A percentile compares a stretch with the other conserved stretches of the same genome.
phyloP scores from a whole-genome alignment of 2,329 filamentous ascomycete species.

The Arachnopeziza araneosa region DNA sequence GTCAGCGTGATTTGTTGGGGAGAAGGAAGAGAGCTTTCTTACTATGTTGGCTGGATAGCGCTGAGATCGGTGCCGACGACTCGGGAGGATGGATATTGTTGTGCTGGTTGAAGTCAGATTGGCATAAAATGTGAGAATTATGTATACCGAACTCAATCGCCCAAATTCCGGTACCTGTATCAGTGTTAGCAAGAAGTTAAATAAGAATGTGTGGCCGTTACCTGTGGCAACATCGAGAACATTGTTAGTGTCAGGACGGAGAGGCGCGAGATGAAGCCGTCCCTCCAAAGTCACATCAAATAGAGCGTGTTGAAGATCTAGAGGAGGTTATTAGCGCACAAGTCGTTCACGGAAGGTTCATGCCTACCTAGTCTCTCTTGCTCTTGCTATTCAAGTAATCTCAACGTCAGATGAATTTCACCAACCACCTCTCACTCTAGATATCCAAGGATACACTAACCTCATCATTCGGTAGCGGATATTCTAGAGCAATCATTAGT shows the following conservation, averaged over 20 bases:
- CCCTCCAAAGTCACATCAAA: constrained; percentile 17
- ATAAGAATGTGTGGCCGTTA: neutral
- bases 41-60: constrained; percentile 24
- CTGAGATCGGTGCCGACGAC: constrained; percentile 29
- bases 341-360: neutral
- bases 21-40: constrained; percentile 2
- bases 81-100: constrained; percentile 24
- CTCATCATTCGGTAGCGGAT: constrained; percentile 17
- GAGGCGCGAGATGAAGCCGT: constrained; percentile 18
- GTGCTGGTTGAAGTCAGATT: neutral
- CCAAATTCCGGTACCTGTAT: constrained; percentile 34
- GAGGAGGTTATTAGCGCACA: neutral
- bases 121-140: neutral
- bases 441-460: neutral
- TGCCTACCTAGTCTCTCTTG: constrained; percentile 1
- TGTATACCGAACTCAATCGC: constrained; percentile 24
- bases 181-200: neutral
- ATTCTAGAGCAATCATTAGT: constrained; percentile 9
- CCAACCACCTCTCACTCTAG: too few relatives aligned
- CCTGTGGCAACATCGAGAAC: constrained; percentile 34
- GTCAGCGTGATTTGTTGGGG: neutral
- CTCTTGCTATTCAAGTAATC: neutral
- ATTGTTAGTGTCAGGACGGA: constrained; percentile 1
- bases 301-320: constrained; percentile 21
- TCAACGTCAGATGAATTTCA: neutral